These are phyloP conservation scores for Vigna hirtella DNA, from an alignment of 306 rosid genomes.

Conservation along the genomic window DNA sequence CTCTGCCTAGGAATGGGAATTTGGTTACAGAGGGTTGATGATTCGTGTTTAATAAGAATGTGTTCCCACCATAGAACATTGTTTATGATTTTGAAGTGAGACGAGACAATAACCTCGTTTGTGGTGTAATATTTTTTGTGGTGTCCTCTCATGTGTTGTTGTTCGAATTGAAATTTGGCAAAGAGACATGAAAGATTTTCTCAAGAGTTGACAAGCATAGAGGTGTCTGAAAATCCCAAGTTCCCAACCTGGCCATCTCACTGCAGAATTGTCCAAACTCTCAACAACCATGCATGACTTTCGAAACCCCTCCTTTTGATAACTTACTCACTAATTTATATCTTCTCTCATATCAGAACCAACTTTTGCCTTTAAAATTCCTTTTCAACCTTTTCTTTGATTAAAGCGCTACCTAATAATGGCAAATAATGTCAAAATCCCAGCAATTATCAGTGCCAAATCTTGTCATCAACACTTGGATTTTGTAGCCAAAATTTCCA, in stretches of 20 bases:
- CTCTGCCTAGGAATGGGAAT: background rate
- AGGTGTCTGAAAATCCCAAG: constrained; percentile 46
- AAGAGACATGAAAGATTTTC: constrained; percentile 22
- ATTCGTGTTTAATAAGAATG: background rate
- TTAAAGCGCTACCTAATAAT: constrained; percentile 41
- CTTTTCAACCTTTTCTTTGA: constrained; percentile 39
- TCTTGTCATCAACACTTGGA: constrained; percentile 55
- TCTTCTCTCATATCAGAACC: constrained; percentile 35
- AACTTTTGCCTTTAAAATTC: constrained; percentile 52
- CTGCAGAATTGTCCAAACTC: constrained; percentile 29
- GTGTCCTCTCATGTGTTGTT: constrained; percentile 36
- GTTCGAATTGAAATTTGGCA: constrained; percentile 6
- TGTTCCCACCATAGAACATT: background rate
- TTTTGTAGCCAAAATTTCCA: constrained; percentile 41
- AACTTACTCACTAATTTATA: constrained; percentile 34
- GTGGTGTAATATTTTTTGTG: background rate
- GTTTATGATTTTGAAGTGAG: constrained; percentile 21
- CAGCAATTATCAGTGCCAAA: constrained; percentile 53
- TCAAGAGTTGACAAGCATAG: constrained; percentile 39
- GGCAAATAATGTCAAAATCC: constrained; percentile 44
- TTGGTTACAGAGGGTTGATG: background rate
- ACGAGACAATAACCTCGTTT: constrained; percentile 46
- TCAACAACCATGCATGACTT: constrained; percentile 47
- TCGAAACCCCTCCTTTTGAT: constrained; percentile 37
- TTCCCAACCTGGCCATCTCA: constrained; percentile 41